A percentile compares a stretch with the other conserved stretches of the same genome.
These are phyloP conservation scores for Xylaria acuta DNA, from an alignment of 495 filamentous ascomycete genomes.

Conservation along the genomic window DNA sequence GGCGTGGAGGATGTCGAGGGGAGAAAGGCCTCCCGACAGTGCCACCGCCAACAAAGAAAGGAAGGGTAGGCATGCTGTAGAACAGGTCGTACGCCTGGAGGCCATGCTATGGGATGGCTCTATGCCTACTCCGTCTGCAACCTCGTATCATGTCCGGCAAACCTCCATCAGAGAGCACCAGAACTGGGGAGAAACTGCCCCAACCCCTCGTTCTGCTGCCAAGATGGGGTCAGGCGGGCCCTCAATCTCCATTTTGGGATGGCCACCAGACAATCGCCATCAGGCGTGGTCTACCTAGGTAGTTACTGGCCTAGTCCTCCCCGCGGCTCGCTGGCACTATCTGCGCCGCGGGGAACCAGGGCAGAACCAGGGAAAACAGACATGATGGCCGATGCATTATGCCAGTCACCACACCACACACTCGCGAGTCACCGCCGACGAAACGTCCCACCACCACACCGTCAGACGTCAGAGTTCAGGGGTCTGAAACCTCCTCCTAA, in stretches of 20 bases:
- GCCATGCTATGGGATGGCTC: conserved; percentile 12
- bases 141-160: conserved; percentile 16
- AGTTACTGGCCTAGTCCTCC: conserved; percentile 1
- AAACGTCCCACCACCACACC: background rate
- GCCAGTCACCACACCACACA: conserved; percentile 11
- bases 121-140: conserved; percentile 16
- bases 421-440: background rate
- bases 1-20: conserved; percentile 1
- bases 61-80: background rate
- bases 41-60: conserved; percentile 8
- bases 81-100: background rate
- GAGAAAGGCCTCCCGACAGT: conserved; percentile 11
- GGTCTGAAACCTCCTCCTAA: background rate
- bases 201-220: conserved; percentile 25
- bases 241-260: conserved; percentile 21
- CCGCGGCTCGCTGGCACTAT: conserved; percentile 1
- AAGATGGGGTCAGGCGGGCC: conserved; percentile 25
- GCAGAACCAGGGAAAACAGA: background rate
- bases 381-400: conserved; percentile 15
- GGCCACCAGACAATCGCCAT: conserved; percentile 15
- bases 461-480: conserved; percentile 12
- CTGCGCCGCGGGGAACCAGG: background rate
- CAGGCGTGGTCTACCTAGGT: conserved; percentile 2
- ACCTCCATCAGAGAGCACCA: conserved; percentile 5
- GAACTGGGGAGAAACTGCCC: background rate